Conservation (phyloP, 2,329 filamentous ascomycete species). For the Hymenoscyphus scutula region DNA sequence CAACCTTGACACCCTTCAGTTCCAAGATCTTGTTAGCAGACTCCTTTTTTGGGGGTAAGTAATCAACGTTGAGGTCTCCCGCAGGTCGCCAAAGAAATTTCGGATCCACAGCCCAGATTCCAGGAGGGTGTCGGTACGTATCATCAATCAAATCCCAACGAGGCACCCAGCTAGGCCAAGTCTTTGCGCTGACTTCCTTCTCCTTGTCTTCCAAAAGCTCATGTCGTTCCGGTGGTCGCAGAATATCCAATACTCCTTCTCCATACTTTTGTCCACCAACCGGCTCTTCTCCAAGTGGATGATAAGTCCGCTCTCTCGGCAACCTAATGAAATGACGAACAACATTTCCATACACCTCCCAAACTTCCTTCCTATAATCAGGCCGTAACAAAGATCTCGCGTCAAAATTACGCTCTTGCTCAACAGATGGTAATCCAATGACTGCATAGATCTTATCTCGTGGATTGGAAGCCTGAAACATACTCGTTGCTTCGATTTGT, state of each 20-base stretch:
- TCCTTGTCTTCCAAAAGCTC: neutral
- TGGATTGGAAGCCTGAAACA: constrained; percentile 1
- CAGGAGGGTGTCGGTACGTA: neutral
- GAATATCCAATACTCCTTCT: constrained; percentile 9
- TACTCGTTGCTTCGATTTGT: constrained; percentile 1
- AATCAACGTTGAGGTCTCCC: neutral
- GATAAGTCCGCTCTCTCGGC: neutral
- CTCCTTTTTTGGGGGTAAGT: neutral
- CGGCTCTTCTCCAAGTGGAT: neutral
- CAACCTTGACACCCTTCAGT: neutral
- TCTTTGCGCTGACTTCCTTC: neutral
- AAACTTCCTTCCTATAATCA: constrained; percentile 2
- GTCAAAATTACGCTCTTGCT: constrained; percentile 2
- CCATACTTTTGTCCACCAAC: constrained; percentile 6
- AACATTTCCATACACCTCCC: constrained; percentile 6
- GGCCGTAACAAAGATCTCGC: neutral
- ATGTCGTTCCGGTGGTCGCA: neutral
- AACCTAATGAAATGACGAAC: constrained; percentile 4
- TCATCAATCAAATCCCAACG: constrained; percentile 7
- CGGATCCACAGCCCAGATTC: neutral
- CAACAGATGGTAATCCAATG: neutral
- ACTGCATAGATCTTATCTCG: constrained; percentile 6
- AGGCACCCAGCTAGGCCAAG: constrained; percentile 4
- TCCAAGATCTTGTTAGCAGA: neutral
- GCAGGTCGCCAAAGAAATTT: constrained; percentile 4